These are phyloP conservation scores for Taiozyma sp. DNA, from an alignment of 1,139 yeast species.

Conservation along the genomic window DNA sequence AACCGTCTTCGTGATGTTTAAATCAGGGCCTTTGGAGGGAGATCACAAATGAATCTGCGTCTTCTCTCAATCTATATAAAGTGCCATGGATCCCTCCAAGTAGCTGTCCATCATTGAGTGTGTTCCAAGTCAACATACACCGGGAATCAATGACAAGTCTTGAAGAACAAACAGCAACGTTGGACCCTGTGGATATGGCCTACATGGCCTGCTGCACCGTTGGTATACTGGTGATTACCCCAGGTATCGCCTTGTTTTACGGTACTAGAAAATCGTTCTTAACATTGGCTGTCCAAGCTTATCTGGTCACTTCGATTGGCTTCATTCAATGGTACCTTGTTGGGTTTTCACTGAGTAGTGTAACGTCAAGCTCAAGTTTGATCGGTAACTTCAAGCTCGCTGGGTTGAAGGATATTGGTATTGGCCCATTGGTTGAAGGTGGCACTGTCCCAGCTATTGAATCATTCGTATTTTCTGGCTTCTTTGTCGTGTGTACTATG, in stretches of 20 bases:
- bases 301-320: slow-evolving; percentile 34
- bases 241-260: slow-evolving; percentile 41
- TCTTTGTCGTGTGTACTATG: slow-evolving; percentile 44
- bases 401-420: slow-evolving; percentile 34
- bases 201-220: slow-evolving; percentile 29
- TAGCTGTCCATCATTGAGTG: not conserved
- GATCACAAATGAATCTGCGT: not conserved
- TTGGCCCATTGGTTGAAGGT: slow-evolving; percentile 35
- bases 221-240: slow-evolving; percentile 39
- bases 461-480: slow-evolving; percentile 37
- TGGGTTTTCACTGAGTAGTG: slow-evolving; percentile 39
- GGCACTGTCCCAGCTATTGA: slow-evolving; percentile 38
- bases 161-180: slow-evolving; percentile 11
- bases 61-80: too few species aligned
- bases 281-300: slow-evolving; percentile 39
- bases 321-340: slow-evolving; percentile 39
- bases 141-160: slow-evolving; percentile 5
- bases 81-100: not conserved
- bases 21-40: not conserved
- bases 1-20: not conserved
- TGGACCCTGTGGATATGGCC: slow-evolving; percentile 23
- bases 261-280: slow-evolving; percentile 37
- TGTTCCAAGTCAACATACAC: too few species aligned
- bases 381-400: slow-evolving; percentile 37
- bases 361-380: slow-evolving; percentile 33